Base-by-base conservation (phyloP, 176 grass and related monocot species). In the Phragmites australis region DNA sequence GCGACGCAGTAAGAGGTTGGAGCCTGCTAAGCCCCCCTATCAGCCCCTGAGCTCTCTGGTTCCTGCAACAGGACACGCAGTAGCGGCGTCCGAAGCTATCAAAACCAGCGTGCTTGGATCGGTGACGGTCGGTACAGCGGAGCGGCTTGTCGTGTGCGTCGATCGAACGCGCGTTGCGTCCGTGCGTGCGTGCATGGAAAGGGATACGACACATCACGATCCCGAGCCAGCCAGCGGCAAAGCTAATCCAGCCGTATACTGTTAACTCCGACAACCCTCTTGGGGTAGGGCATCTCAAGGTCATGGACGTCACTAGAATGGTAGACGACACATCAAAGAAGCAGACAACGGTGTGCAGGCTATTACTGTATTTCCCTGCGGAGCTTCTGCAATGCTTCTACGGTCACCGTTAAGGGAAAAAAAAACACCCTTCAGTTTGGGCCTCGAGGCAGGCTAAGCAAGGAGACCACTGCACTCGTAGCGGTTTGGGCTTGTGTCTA, bases 181-280 rank as follows among this genome's bases (percentile, higher is more conserved):
- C 13, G 9, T 45, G 48, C 25, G 1, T 49, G 62, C n/a, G 31
- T 30, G 74, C 29, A 25, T 27, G 67, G 9, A 40, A 50, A 18
- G 56, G 40, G 55, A 49, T 17, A 9, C 19, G 58, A 49, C 51
- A 2, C 49, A 31, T 56, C 68, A 9, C 25, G 58, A 57, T 27
- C 76, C 37, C 41, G 2, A 52, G 59, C 25, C 32, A 58, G 39
- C 16, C 45, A 58, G 39, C 16, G 44, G 70, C 17, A 39, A 8
- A 37, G 34, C 25, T 59, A 21, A 23, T 34, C 16, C 68, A 87
- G 47, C 61, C 64, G 54, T 53, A 5, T 58, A 47, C 85, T 78
- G 66, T 65, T 83, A 9, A 1, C 11, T 41, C 86, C 78, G 74
- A 65, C 72, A 15, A 8, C 16, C 14, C 40, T 21, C 21, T 30